Percentiles rank a stretch among this genome's conserved stretches.
These are phyloP conservation scores for Cercospora zeina DNA, from an alignment of 2,329 filamentous ascomycete genomes.

Conservation along the genomic window DNA sequence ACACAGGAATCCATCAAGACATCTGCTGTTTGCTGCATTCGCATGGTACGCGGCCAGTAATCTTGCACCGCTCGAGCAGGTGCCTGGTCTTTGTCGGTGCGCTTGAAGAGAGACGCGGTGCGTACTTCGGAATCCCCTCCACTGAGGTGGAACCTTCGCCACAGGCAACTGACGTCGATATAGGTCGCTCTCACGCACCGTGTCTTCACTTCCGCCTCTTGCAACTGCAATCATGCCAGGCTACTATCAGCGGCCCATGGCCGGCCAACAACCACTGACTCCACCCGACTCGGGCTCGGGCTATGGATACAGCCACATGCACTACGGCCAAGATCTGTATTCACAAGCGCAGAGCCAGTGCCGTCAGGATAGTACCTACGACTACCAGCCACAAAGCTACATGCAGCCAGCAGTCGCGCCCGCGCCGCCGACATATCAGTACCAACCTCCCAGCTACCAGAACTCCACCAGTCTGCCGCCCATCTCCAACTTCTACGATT, in stretches of 20 bases:
- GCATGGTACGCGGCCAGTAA: slow-evolving; percentile 31
- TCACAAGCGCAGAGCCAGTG: slow-evolving; percentile 39
- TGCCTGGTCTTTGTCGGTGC: slow-evolving; percentile 34
- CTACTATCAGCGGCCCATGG: slow-evolving; percentile 50
- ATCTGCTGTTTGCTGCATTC: slow-evolving; percentile 23
- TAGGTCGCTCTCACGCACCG: slow-evolving; percentile 43
- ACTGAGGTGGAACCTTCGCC: slow-evolving; percentile 7
- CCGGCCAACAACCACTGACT: slow-evolving; percentile 48
- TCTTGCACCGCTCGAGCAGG: slow-evolving; percentile 27
- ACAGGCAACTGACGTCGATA: slow-evolving; percentile 16
- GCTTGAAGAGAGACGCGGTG: slow-evolving; percentile 32
- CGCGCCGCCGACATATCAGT: slow-evolving; percentile 37
- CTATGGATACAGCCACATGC: slow-evolving; percentile 43
- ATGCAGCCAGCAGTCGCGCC: slow-evolving; percentile 43
- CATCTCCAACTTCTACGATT: slow-evolving; percentile 47
- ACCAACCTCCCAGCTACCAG: slow-evolving; percentile 36
- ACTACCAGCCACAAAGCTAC: slow-evolving; percentile 50
- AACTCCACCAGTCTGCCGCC: slow-evolving; percentile 38
- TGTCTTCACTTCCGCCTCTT: slow-evolving; percentile 45
- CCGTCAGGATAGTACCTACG: slow-evolving; percentile 48
- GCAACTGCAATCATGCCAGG: slow-evolving; percentile 51
- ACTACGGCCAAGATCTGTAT: slow-evolving; percentile 50
- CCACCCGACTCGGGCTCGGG: slow-evolving; percentile 52
- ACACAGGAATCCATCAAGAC: slow-evolving; percentile 9
- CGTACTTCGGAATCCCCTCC: slow-evolving; percentile 12